Evolutionary conservation across 2,329 filamentous ascomycete genomes (phyloP), one percentile per base, ranked within the genome.

Genomic region (Aspergillus costaricaensis): DNA sequence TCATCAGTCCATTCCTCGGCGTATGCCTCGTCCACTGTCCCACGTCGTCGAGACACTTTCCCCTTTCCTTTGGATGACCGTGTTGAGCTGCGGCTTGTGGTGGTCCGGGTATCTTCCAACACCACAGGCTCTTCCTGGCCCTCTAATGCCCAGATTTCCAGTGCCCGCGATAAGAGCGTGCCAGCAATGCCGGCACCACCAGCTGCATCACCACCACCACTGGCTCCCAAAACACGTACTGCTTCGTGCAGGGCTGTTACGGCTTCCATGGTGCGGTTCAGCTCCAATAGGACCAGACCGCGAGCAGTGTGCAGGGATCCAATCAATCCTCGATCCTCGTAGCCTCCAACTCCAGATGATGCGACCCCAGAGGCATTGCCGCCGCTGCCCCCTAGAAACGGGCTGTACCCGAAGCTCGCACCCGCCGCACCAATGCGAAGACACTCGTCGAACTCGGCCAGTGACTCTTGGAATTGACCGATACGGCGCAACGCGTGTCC

Each of bases 401-500:
- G 89, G 52, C 87, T 86, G 72, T 96, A 95, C 2, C 95, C 85
- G 30, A 86, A 84, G 0, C 90, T 84, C 64, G 95, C 90, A 65
- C 93, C 92, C 47, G 89, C 89, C 25, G 81, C 77, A 7, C 92
- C 91, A 50, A 91, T 86, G 12, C 94, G 84, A 30, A 97, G 83
- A 30, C 96, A 95, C 70, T 93, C 89, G 65, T 97, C 91, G 69
- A 97, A 98, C 71, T 94, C 86, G 1, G 82, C 83, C 10, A 98
- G 82, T 0, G 94, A 90, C 56, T 90, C 86, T 30, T 88, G 83
- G 66, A 88, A 87, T 59, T 86, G 82, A 1, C 88, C 84, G 58
- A 90, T 78, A 17, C 92, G 88, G 56, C 95, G 87, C 64, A 92
- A 89, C 0, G 94, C 90, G 72, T 99, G 95, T 0, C 88, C 96